Base-by-base conservation (phyloP, 768 basidiomycete genomes). In the Hypholoma fasciculare region DNA sequence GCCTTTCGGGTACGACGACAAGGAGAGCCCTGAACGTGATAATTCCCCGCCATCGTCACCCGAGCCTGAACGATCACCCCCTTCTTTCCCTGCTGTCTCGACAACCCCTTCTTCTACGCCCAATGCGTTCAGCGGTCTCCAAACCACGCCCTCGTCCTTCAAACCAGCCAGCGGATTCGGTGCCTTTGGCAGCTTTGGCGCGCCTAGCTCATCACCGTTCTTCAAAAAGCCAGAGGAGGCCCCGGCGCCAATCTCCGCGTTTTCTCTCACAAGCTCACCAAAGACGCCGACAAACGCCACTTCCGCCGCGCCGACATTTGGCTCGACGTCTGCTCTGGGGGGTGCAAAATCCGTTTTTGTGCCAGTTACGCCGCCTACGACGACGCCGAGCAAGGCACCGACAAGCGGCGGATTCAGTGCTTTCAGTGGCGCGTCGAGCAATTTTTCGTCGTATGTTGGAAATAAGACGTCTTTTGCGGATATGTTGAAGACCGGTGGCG, bases 391-490 rank as follows among this genome's bases (percentile, higher is more conserved):
- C 7, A 70, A 67, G 56, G 58, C 69, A 12, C 59, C 76, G 0
- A 50, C 68, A 12, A 65, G 72, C 1, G 74, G 79, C 27, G 85
- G 77, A 2, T 88, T 88, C 62, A 64, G 77, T 36, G 79, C 83
- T 0, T 85, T 86, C 62, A 77, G 80, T 13, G 78, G 79, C 1
- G 52, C 72, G 3, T 58, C 72, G 0, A 70, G 69, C 42, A 75
- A 77, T 1, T 84, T 87, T 57, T 69, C 74, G 4, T 72, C 77
- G 14, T 72, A 78, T 52, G 63, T 76, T 6, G 75, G 72, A 0
- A 70, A 73, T 1, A 72, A 74, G 37, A 82, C 79, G 62, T 82
- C 89, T 0, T 92, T 73, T 47, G 60, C 71, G n/a, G 85, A 90
- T 27, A 65, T 90, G 47, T 71, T 90, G 57, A 81, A 84, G 66